Conservation (phyloP, 345 rosid species). For the Rhodomyrtus tomentosa region DNA sequence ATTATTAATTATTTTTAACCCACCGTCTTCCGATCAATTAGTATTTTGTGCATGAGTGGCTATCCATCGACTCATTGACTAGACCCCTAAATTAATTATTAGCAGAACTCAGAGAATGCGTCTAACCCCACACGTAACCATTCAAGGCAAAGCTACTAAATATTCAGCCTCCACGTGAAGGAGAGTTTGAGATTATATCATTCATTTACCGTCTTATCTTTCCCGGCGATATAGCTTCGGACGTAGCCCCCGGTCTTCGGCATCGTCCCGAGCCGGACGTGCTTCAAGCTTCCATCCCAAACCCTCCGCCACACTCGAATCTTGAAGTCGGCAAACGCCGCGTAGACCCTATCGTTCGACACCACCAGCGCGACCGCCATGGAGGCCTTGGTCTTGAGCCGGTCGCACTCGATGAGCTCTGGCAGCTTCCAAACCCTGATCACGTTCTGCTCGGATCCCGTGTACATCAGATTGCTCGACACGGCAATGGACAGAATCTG, state of each 20-base stretch:
- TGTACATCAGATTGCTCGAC: slow-evolving; percentile 22
- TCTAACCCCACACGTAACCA: not conserved
- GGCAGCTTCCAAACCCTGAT: slow-evolving; percentile 42
- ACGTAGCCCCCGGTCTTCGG: slow-evolving; percentile 24
- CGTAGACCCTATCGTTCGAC: slow-evolving; percentile 25
- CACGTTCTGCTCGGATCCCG: slow-evolving; percentile 30
- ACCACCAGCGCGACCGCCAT: slow-evolving; percentile 27
- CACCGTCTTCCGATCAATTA: too few relatives aligned
- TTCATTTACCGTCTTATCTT: slow-evolving; percentile 30
- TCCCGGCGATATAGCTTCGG: slow-evolving; percentile 29
- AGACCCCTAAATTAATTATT: too few relatives aligned
- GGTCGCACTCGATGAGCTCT: slow-evolving; percentile 34
- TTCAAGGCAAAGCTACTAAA: not conserved
- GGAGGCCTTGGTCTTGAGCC: slow-evolving; percentile 26
- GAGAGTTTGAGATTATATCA: not conserved
- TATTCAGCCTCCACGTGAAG: not conserved
- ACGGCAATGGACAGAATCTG: slow-evolving; percentile 32
- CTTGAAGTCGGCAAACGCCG: slow-evolving; percentile 36
- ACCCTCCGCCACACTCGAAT: slow-evolving; percentile 38
- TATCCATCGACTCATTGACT: not conserved
- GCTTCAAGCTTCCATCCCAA: slow-evolving; percentile 32
- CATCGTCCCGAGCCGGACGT: slow-evolving; percentile 26
- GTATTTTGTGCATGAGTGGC: not conserved
- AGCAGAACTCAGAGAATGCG: not conserved
- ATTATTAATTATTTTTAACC: too few relatives aligned